phyloP scores from a whole-genome alignment of 768 basidiomycete species.

The Mycena venus region DNA sequence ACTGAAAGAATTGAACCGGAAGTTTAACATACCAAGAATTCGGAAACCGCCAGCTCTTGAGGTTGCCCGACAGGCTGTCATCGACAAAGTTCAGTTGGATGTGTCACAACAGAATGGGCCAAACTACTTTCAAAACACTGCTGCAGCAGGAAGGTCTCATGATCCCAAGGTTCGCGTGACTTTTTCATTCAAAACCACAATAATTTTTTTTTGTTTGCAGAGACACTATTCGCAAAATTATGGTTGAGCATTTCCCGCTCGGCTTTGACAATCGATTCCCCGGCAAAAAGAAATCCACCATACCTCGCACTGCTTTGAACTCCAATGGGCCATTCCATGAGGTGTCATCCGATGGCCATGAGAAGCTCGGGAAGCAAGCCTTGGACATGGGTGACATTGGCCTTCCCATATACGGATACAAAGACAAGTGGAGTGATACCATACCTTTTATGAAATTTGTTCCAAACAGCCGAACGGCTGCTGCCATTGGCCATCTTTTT shows the following conservation, averaged over 20 bases:
- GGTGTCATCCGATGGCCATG: conserved; percentile 43
- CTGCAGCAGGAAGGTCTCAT: neutral
- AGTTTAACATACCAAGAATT: neutral
- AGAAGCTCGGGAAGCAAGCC: conserved; percentile 43
- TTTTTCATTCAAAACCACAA: neutral
- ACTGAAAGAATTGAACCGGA: neutral
- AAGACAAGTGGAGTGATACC: conserved; percentile 43
- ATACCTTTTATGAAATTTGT: conserved; percentile 37
- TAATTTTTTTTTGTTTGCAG: neutral
- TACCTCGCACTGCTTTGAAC: neutral
- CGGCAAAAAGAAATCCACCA: conserved; percentile 20
- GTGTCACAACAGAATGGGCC: neutral
- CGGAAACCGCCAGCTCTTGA: neutral
- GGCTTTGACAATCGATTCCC: conserved; percentile 31
- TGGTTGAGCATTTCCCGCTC: conserved; percentile 23
- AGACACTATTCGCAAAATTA: neutral
- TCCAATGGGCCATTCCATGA: conserved; percentile 38
- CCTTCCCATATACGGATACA: conserved; percentile 26
- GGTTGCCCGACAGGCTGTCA: neutral
- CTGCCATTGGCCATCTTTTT: conserved; percentile 45
- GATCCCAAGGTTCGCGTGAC: neutral
- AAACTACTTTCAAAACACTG: neutral
- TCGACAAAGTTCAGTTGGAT: neutral
- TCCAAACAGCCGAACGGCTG: conserved; percentile 39
- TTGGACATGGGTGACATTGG: conserved; percentile 45